Percentiles rank a stretch among this genome's conserved stretches.
phyloP scores from a whole-genome alignment of 75 land plant genomes.

The Isoetes taiwanensis region DNA sequence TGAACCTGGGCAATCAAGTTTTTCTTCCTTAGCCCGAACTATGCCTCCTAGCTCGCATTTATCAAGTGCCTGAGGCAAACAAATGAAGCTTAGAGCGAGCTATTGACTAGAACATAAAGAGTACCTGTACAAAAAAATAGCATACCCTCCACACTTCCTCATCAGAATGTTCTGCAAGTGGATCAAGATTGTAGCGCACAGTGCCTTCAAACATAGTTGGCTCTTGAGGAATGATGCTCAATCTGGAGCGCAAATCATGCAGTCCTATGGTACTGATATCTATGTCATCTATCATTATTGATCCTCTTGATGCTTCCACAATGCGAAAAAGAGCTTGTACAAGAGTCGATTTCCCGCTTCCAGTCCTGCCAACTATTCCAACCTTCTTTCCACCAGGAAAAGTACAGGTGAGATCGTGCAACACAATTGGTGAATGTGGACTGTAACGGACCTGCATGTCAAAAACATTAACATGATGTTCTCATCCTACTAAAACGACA shows the following conservation, averaged over 20 bases:
- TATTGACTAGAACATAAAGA: no score
- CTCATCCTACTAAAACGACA: no score
- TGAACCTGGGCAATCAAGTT: constrained; percentile 59
- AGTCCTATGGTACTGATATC: constrained; percentile 11
- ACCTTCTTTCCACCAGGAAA: constrained; percentile 5
- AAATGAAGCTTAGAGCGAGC: no score
- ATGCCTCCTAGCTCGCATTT: constrained; percentile 76
- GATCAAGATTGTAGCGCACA: constrained; percentile 14
- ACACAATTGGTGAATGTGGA: background rate
- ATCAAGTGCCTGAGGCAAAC: constrained; percentile 46
- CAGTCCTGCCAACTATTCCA: constrained; percentile 8
- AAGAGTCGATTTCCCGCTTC: constrained; percentile 11
- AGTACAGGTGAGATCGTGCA: constrained; percentile 2
- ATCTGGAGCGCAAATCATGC: constrained; percentile 11
- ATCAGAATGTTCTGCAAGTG: constrained; percentile 8
- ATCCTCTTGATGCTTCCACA: constrained; percentile 13
- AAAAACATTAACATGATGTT: no score
- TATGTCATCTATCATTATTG: constrained; percentile 13
- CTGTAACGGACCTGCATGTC: constrained; percentile 5
- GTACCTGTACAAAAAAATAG: background rate
- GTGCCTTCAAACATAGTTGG: constrained; percentile 17
- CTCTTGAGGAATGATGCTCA: constrained; percentile 22
- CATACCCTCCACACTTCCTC: constrained; percentile 17
- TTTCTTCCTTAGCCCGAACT: constrained; percentile 37
- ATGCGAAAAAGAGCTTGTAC: constrained; percentile 12